phyloP scores from a whole-genome alignment of 129 eudicot genomes.

The carrot (Daucus carota) region DH1_v3.0 NC_030382.2:42243001-42243500 shows the following conservation, averaged over 20 bases:
- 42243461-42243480: not conserved
- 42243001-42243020: not conserved
- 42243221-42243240: not conserved
- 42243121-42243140: slow-evolving; percentile 96
- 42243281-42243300: not conserved
- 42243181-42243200: slow-evolving; percentile 1
- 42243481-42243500: not conserved
- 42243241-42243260: not conserved
- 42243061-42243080: not conserved
- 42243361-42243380: not conserved
- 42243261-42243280: not conserved
- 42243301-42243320: not conserved
- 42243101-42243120: slow-evolving; percentile 20
- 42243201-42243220: not conserved
- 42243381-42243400: not conserved
- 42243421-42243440: not conserved
- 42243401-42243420: not conserved
- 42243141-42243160: slow-evolving; percentile 96
- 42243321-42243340: not conserved
- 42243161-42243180: slow-evolving; percentile 89
- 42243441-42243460: not conserved
- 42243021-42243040: not conserved
- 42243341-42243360: not conserved
- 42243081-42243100: not conserved
- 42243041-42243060: not conserved